These are phyloP conservation scores for Metarhizium sp. DNA, from an alignment of 2,329 filamentous ascomycete genomes.

Conservation along the genomic window DNA sequence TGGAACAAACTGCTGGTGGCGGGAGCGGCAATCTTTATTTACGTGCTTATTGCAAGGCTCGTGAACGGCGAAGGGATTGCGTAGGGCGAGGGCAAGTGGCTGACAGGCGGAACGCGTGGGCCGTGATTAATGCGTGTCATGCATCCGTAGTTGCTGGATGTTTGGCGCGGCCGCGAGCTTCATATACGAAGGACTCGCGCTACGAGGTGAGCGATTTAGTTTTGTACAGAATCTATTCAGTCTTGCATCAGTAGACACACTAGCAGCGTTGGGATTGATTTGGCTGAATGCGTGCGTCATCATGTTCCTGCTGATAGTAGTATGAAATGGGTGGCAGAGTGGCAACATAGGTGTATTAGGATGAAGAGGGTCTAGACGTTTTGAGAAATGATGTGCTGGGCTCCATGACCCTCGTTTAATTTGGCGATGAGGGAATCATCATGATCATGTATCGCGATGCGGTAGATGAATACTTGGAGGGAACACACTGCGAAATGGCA, in stretches of 20 bases:
- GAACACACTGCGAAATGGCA: too few relatives aligned
- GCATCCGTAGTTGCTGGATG: not conserved
- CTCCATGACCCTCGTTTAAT: too few relatives aligned
- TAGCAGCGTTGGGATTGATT: not conserved
- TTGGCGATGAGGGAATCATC: too few relatives aligned
- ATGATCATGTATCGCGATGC: too few relatives aligned
- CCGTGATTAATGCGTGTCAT: not conserved
- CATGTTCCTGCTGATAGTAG: not conserved
- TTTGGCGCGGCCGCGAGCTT: not conserved
- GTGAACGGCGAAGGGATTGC: conserved; percentile 40
- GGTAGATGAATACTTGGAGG: too few relatives aligned
- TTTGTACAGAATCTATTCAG: not conserved
- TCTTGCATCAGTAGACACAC: not conserved
- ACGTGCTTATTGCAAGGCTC: conserved; percentile 72
- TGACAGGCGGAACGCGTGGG: not conserved
- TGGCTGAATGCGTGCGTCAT: not conserved
- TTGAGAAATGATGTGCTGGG: too few relatives aligned
- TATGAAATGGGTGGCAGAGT: not conserved
- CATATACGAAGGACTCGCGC: not conserved
- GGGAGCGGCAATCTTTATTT: conserved; percentile 63
- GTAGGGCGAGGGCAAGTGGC: not conserved
- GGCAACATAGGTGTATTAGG: too few relatives aligned
- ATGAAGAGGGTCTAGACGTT: too few relatives aligned
- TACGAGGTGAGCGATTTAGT: not conserved
- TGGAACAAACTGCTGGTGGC: conserved; percentile 70